These are phyloP conservation scores for Amanita molliuscula DNA, from an alignment of 768 basidiomycete species.

Conservation along the genomic window DNA sequence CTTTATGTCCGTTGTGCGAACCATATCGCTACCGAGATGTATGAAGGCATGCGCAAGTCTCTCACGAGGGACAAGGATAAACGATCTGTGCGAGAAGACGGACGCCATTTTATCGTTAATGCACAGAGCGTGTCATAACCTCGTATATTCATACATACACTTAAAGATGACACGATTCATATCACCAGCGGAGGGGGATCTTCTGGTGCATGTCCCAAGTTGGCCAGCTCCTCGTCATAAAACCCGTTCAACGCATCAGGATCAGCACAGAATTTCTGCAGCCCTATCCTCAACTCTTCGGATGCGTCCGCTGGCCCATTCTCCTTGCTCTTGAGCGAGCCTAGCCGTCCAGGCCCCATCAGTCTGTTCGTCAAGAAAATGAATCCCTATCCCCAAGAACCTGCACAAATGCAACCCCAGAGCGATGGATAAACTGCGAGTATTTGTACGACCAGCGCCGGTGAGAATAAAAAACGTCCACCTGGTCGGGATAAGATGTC, in stretches of 20 bases:
- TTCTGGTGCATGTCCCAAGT: conserved; percentile 30
- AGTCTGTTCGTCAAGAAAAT: conserved; percentile 85
- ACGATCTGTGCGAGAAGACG: conserved; percentile 61
- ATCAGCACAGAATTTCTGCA: conserved; percentile 62
- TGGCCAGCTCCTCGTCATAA: conserved; percentile 62
- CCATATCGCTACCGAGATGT: conserved; percentile 77
- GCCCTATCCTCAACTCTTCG: conserved; percentile 46
- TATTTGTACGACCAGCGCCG: conserved; percentile 67
- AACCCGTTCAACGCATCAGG: conserved; percentile 42
- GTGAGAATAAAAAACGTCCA: conserved; percentile 87
- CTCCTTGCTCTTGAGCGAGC: conserved; percentile 43
- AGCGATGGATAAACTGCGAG: conserved; percentile 88
- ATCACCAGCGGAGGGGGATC: conserved; percentile 47
- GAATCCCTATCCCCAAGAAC: conserved; percentile 81
- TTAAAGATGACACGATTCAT: conserved; percentile 11
- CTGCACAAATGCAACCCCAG: conserved; percentile 86
- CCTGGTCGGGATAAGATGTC: conserved; percentile 63
- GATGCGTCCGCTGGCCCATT: conserved; percentile 47
- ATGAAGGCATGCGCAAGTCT: conserved; percentile 79
- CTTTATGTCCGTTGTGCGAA: conserved; percentile 92
- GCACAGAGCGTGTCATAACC: conserved; percentile 45
- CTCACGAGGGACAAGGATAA: conserved; percentile 48
- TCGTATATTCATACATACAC: background rate
- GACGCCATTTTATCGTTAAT: conserved; percentile 62
- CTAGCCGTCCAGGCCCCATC: conserved; percentile 62